Evolutionary conservation across 495 filamentous ascomycete species (phyloP).

Genomic region (Pyrenopolyporus hunteri): DNA sequence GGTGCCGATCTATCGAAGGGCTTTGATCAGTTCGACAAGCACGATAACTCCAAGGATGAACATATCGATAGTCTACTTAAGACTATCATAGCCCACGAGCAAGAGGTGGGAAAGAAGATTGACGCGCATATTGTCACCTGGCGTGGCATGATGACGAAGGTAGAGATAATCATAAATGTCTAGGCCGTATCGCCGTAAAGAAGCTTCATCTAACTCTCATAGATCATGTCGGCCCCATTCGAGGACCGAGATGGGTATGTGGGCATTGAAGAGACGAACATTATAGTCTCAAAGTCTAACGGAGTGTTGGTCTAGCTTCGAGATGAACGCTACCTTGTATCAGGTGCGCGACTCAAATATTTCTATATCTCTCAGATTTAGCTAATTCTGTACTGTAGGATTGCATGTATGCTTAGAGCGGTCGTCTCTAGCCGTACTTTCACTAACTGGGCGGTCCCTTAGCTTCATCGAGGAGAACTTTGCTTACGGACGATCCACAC

Average conservation of each 20-base stretch:
- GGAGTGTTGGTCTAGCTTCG: constrained; percentile 64
- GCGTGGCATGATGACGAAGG: constrained; percentile 99
- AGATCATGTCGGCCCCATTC: constrained; percentile 88
- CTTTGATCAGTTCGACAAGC: constrained; percentile 81
- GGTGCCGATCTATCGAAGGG: constrained; percentile 76
- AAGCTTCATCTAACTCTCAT: neutral
- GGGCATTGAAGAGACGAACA: neutral
- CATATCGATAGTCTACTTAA: constrained; percentile 85
- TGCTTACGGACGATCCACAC: constrained; percentile 63
- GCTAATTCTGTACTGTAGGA: constrained; percentile 57
- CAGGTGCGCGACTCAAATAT: constrained; percentile 65
- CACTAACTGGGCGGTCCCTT: constrained; percentile 25
- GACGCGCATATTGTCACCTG: constrained; percentile 87
- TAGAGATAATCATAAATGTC: constrained; percentile 38
- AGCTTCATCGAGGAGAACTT: constrained; percentile 97
- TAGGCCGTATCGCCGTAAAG: neutral
- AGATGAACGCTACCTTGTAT: constrained; percentile 93
- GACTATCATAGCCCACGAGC: constrained; percentile 75
- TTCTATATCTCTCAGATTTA: neutral
- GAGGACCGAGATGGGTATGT: constrained; percentile 79
- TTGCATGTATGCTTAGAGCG: constrained; percentile 68
- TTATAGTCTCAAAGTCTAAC: constrained; percentile 12
- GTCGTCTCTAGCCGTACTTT: neutral
- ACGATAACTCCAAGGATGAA: constrained; percentile 81
- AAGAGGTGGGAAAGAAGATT: constrained; percentile 65